Conservation (phyloP, 805 yeast genomes). For the Soucietia sequanensis region DNA sequence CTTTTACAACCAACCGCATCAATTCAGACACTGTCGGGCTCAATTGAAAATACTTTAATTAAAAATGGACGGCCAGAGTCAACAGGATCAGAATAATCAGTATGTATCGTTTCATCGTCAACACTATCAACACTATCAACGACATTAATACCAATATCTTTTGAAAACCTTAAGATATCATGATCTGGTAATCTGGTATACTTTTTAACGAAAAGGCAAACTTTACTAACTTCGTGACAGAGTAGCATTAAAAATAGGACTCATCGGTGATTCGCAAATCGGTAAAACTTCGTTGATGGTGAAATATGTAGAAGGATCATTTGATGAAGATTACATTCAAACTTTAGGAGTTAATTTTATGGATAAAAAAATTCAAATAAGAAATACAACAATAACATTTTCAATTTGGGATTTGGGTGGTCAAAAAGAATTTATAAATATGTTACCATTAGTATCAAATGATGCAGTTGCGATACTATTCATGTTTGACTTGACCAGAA, state of each 20-base stretch:
- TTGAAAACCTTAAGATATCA: no score
- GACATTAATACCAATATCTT: not conserved
- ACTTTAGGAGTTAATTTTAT: constrained; percentile 94
- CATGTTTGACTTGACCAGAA: constrained; percentile 84
- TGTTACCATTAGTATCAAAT: constrained; percentile 88
- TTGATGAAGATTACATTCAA: constrained; percentile 88
- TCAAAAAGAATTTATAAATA: constrained; percentile 88
- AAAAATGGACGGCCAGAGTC: constrained; percentile 16
- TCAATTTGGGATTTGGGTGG: constrained; percentile 97
- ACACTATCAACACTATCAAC: no score
- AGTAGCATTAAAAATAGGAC: constrained; percentile 81
- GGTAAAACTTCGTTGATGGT: constrained; percentile 97
- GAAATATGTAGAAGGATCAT: constrained; percentile 92
- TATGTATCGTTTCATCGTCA: constrained; percentile 17
- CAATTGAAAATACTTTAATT: not conserved
- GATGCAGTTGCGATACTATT: constrained; percentile 91
- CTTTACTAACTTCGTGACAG: constrained; percentile 27
- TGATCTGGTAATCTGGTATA: not conserved
- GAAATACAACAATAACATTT: constrained; percentile 84
- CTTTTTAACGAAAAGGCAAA: no score
- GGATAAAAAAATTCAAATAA: constrained; percentile 83
- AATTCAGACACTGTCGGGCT: no score
- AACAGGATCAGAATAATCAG: constrained; percentile 37
- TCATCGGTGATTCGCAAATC: constrained; percentile 92
- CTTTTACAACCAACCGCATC: not conserved